Conservation (phyloP, 2,329 filamentous ascomycete genomes). For the Ophiostoma sp. region DNA sequence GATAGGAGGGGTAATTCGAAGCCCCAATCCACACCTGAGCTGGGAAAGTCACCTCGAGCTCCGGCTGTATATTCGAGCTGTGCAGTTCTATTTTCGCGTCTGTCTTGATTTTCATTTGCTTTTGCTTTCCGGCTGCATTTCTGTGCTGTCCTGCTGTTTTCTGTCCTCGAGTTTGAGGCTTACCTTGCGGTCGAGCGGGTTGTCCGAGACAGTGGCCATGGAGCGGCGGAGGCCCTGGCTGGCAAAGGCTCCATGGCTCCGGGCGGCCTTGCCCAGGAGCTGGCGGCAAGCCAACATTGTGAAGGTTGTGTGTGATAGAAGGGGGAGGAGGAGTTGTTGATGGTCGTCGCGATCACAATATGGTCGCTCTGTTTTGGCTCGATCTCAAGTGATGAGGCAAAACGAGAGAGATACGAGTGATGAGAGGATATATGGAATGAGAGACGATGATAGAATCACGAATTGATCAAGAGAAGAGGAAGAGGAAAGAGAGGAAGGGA, state of each 20-base stretch:
- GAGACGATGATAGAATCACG: slow-evolving; percentile 10
- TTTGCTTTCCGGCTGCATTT: neutral
- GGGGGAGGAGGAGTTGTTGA: neutral
- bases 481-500: neutral
- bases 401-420: slow-evolving; percentile 17
- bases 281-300: slow-evolving; percentile 66
- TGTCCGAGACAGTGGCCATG: slow-evolving; percentile 82
- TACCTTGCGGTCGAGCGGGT: slow-evolving; percentile 84
- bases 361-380: slow-evolving; percentile 5
- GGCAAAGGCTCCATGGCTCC: slow-evolving; percentile 52
- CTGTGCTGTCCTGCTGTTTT: neutral
- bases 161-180: slow-evolving; percentile 27
- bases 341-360: slow-evolving; percentile 18
- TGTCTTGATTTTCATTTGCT: neutral
- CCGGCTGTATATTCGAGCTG: neutral
- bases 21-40: slow-evolving; percentile 10
- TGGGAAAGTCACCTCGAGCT: slow-evolving; percentile 5
- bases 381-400: slow-evolving; percentile 16
- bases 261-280: slow-evolving; percentile 60
- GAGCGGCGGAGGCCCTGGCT: slow-evolving; percentile 58
- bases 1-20: slow-evolving; percentile 13
- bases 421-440: slow-evolving; percentile 19
- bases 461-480: slow-evolving; percentile 14
- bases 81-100: neutral
- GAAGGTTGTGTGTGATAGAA: slow-evolving; percentile 25